Conservation (phyloP, 2,329 filamentous ascomycete genomes). For the Phaeosphaeria sp. region DNA sequence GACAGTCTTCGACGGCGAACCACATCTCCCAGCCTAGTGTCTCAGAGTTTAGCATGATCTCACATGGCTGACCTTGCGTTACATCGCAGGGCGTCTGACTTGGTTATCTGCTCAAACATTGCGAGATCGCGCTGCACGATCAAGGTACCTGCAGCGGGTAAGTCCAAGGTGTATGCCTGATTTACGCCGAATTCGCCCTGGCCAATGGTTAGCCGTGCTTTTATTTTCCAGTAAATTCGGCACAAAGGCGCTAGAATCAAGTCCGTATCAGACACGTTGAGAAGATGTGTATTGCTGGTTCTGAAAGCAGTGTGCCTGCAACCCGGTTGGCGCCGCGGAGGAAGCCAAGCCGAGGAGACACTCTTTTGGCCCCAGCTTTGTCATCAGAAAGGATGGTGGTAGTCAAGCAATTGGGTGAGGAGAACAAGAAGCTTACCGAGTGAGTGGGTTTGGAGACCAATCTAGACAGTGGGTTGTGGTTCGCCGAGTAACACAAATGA, state of each 20-base stretch:
- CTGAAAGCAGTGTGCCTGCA: constrained; percentile 30
- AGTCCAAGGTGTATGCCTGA: not conserved
- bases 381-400: constrained; percentile 29
- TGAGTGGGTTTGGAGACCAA: not conserved
- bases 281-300: constrained; percentile 35
- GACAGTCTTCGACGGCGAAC: not conserved
- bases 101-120: not conserved
- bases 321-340: constrained; percentile 10
- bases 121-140: not conserved
- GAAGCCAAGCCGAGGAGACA: constrained; percentile 16
- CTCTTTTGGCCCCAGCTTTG: constrained; percentile 46
- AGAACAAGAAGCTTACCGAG: constrained; percentile 12
- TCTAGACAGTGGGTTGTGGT: not conserved
- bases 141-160: constrained; percentile 1
- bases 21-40: not conserved
- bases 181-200: not conserved
- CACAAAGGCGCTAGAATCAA: not conserved
- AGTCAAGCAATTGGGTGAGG: not conserved
- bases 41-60: not conserved
- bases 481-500: not conserved
- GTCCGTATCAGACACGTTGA: constrained; percentile 27
- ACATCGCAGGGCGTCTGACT: not conserved
- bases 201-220: constrained; percentile 10
- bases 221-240: not conserved
- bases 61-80: not conserved